Conservation (phyloP, 177 flowering plant species). For the Telopea speciosissima region DNA sequence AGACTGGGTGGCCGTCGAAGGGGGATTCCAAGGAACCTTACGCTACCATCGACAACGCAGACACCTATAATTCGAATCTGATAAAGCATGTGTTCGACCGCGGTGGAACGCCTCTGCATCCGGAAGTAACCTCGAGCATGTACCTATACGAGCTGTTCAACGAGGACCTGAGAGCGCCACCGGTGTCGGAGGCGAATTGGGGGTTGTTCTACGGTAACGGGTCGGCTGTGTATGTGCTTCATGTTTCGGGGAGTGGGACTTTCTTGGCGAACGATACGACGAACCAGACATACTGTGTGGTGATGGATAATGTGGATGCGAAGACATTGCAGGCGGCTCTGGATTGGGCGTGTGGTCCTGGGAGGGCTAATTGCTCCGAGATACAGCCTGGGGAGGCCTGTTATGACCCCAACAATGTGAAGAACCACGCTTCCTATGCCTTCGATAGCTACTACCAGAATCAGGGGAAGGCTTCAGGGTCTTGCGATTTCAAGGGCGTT, state of each 20-base stretch:
- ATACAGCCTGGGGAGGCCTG: slow-evolving; percentile 92
- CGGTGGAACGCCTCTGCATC: slow-evolving; percentile 77
- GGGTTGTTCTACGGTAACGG: slow-evolving; percentile 75
- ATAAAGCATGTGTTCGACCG: slow-evolving; percentile 67
- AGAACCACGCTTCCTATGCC: slow-evolving; percentile 83
- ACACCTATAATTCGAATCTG: slow-evolving; percentile 77
- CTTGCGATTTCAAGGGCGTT: slow-evolving; percentile 94
- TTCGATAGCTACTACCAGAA: slow-evolving; percentile 92
- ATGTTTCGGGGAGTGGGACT: slow-evolving; percentile 68
- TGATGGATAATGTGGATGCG: slow-evolving; percentile 56
- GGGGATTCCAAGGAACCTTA: slow-evolving; percentile 76
- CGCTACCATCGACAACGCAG: slow-evolving; percentile 78
- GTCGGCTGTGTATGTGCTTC: slow-evolving; percentile 75
- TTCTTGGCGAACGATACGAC: slow-evolving; percentile 91
- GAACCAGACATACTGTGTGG: slow-evolving; percentile 80
- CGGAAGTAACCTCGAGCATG: slow-evolving; percentile 80
- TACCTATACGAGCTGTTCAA: slow-evolving; percentile 84
- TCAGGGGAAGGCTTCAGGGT: slow-evolving; percentile 56
- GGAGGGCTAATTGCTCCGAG: slow-evolving; percentile 81
- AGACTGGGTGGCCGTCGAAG: slow-evolving; percentile 86
- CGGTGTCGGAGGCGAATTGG: slow-evolving; percentile 82
- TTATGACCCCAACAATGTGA: slow-evolving; percentile 77
- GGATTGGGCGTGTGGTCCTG: slow-evolving; percentile 99
- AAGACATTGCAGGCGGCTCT: slow-evolving; percentile 78
- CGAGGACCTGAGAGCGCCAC: slow-evolving; percentile 75